These are phyloP conservation scores for Cymbopogon flexuosus DNA, from an alignment of 202 grass and related monocot genomes.

Conservation along the genomic window DNA sequence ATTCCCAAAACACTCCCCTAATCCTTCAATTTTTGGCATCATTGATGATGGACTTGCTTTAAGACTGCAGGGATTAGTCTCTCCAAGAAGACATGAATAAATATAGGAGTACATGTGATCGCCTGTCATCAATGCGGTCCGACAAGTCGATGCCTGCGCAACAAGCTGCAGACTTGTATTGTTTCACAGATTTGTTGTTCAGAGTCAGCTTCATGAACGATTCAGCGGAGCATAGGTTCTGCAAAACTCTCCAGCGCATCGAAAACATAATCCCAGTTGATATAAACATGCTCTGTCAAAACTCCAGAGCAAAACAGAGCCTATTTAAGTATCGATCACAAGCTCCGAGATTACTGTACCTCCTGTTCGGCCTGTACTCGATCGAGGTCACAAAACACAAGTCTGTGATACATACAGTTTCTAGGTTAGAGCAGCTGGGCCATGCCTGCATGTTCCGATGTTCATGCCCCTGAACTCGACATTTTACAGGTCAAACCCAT, in stretches of 20 bases:
- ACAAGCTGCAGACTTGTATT: not conserved
- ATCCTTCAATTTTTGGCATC: too few relatives aligned
- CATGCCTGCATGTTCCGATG: slow-evolving; percentile 22
- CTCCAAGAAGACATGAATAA: not conserved
- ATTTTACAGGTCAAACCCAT: slow-evolving; percentile 35
- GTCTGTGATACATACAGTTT: slow-evolving; percentile 9
- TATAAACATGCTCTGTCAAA: slow-evolving; percentile 9
- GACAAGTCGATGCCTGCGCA: not conserved
- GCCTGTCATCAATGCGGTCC: not conserved
- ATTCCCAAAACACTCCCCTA: too few relatives aligned
- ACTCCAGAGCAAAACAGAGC: not conserved
- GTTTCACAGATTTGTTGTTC: not conserved
- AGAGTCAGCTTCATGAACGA: not conserved
- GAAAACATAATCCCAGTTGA: slow-evolving; percentile 12
- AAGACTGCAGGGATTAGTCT: not conserved
- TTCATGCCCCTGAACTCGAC: not conserved
- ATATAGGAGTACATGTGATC: not conserved
- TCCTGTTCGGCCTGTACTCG: slow-evolving; percentile 11
- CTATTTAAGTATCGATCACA: slow-evolving; percentile 1
- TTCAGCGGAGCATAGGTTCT: not conserved
- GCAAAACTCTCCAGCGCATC: slow-evolving; percentile 8
- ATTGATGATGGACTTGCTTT: not conserved
- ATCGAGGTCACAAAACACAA: slow-evolving; percentile 15
- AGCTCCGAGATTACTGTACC: not conserved
- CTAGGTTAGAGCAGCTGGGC: slow-evolving; percentile 4